Conservation (phyloP, 1,139 yeast species). For the Meyerozyma athensensis region DNA sequence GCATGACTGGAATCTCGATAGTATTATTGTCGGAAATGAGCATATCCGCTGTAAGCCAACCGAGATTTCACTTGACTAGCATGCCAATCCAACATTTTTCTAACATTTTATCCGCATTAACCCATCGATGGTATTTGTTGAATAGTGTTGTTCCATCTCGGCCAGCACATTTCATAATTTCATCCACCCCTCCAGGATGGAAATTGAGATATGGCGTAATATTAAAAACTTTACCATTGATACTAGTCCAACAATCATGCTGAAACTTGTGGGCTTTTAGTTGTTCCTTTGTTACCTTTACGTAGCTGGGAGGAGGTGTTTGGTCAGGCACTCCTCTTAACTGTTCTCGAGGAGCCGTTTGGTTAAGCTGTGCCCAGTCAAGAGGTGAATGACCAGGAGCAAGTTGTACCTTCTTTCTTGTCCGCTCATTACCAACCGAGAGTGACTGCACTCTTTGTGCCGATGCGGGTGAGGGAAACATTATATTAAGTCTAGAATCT, state of each 20-base stretch:
- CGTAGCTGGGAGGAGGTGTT: slow-evolving; percentile 39
- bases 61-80: slow-evolving; percentile 11
- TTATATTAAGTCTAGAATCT: too few species aligned
- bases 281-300: slow-evolving; percentile 57
- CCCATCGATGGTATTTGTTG: slow-evolving; percentile 85
- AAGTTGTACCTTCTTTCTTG: slow-evolving; percentile 54
- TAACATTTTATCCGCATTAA: slow-evolving; percentile 75
- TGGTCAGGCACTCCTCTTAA: slow-evolving; percentile 37
- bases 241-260: slow-evolving; percentile 82
- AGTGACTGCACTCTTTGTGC: slow-evolving; percentile 30
- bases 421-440: slow-evolving; percentile 5
- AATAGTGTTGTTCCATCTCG: slow-evolving; percentile 78
- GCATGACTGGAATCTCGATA: slow-evolving; percentile 69
- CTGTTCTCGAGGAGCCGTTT: slow-evolving; percentile 23
- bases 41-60: neutral
- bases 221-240: slow-evolving; percentile 79
- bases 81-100: slow-evolving; percentile 76
- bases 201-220: slow-evolving; percentile 75
- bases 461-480: slow-evolving; percentile 39
- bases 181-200: slow-evolving; percentile 91
- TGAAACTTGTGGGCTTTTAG: slow-evolving; percentile 51
- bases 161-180: slow-evolving; percentile 78
- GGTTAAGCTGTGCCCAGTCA: slow-evolving; percentile 73
- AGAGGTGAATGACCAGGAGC: slow-evolving; percentile 81
- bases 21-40: slow-evolving; percentile 38